phyloP scores from a whole-genome alignment of 2,329 filamentous ascomycete species.

The Cyclaneusma minus region DNA sequence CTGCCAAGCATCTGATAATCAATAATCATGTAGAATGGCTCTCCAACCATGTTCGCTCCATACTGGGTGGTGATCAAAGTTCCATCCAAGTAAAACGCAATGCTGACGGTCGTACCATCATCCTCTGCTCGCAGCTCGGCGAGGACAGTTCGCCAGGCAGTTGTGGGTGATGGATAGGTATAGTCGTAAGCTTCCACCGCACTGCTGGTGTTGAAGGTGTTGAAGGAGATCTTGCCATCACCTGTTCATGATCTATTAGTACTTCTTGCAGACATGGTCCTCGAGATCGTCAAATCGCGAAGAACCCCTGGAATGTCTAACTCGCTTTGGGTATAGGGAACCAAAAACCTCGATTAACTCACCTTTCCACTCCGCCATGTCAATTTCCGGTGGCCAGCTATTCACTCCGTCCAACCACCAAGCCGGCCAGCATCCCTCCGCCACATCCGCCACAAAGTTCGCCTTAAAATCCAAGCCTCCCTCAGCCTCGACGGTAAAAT shows the following conservation, averaged over 20 bases:
- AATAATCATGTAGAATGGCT: constrained; percentile 30
- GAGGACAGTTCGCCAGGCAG: constrained; percentile 31
- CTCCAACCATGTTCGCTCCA: constrained; percentile 31
- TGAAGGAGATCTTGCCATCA: constrained; percentile 35
- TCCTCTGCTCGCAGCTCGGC: constrained; percentile 30
- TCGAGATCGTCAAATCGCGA: constrained; percentile 1
- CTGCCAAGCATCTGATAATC: too few relatives aligned
- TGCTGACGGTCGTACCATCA: constrained; percentile 35
- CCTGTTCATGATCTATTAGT: too few relatives aligned
- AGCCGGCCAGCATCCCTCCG: constrained; percentile 33
- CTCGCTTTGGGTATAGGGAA: not conserved
- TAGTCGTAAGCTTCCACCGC: constrained; percentile 30
- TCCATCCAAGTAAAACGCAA: constrained; percentile 38
- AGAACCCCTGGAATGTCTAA: not conserved
- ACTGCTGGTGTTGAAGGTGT: constrained; percentile 34
- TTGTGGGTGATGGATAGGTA: constrained; percentile 26
- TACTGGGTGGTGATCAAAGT: constrained; percentile 31
- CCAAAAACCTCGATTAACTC: not conserved
- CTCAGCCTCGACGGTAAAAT: constrained; percentile 22
- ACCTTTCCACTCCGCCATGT: constrained; percentile 48
- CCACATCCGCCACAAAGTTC: constrained; percentile 25
- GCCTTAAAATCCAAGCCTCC: constrained; percentile 24
- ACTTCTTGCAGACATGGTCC: too few relatives aligned
- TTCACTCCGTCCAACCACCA: constrained; percentile 41
- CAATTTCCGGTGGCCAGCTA: constrained; percentile 42